Conservation (phyloP, 2,329 filamentous ascomycete species). For the Fusarium sp. region DNA sequence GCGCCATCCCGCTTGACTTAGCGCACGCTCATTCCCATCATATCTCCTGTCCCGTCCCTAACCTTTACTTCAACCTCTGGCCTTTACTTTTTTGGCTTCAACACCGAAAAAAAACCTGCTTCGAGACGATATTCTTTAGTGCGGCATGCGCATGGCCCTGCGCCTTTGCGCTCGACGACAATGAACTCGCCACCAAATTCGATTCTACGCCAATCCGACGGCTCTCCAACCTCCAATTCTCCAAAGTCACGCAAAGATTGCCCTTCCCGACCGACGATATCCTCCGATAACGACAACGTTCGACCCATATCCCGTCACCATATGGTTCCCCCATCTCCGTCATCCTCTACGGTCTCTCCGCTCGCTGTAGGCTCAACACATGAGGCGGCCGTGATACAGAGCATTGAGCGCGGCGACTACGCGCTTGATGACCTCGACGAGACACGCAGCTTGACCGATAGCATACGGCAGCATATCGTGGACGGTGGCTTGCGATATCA, state of each 20-base stretch:
- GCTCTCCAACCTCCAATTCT: slow-evolving; percentile 2
- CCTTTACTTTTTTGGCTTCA: background rate
- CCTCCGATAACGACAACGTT: slow-evolving; percentile 1
- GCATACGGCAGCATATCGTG: slow-evolving; percentile 61
- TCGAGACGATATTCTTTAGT: background rate
- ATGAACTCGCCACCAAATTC: slow-evolving; percentile 51
- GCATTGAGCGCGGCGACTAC: slow-evolving; percentile 54
- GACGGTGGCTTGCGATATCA: slow-evolving; percentile 60
- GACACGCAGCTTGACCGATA: slow-evolving; percentile 60
- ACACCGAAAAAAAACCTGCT: background rate
- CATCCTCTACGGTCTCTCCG: slow-evolving; percentile 47
- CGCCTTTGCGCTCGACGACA: slow-evolving; percentile 15
- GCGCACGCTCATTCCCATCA: slow-evolving; percentile 24
- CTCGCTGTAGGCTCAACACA: slow-evolving; percentile 53
- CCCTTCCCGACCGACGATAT: slow-evolving; percentile 8
- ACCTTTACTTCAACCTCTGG: background rate
- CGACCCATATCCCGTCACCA: background rate
- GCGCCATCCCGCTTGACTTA: slow-evolving; percentile 31
- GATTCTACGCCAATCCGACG: slow-evolving; percentile 26
- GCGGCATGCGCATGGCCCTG: slow-evolving; percentile 27
- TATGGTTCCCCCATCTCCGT: slow-evolving; percentile 49
- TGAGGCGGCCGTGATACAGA: slow-evolving; percentile 52
- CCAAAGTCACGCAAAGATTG: background rate
- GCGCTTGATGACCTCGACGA: slow-evolving; percentile 52
- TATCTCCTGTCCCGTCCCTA: slow-evolving; percentile 11